These are phyloP conservation scores for Tetrastigma voinierianum DNA, from an alignment of 164 flowering plant species.

Conservation along the genomic window DNA sequence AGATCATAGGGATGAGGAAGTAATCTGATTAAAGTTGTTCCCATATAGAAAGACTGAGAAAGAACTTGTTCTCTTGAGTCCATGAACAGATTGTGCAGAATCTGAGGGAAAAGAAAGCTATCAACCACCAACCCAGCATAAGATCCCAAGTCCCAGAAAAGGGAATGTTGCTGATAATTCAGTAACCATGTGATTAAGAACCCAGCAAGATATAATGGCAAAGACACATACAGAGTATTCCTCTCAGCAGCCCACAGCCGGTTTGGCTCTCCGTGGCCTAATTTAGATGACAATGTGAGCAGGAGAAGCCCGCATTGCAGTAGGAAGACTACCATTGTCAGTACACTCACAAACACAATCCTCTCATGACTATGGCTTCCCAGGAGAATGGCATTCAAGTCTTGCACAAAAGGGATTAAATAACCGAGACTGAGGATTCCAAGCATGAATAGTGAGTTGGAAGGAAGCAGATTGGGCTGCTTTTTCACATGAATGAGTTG, in stretches of 20 bases:
- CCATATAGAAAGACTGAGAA: constrained; percentile 45
- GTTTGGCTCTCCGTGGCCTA: constrained; percentile 24
- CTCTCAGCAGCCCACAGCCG: constrained; percentile 43
- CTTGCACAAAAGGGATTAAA: constrained; percentile 57
- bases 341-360: constrained; percentile 15
- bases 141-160: constrained; percentile 47
- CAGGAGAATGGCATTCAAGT: constrained; percentile 56
- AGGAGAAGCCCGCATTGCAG: constrained; percentile 60
- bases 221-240: constrained; percentile 28
- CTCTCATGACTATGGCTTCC: constrained; percentile 16
- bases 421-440: constrained; percentile 53
- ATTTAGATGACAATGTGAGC: constrained; percentile 44
- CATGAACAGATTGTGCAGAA: constrained; percentile 48
- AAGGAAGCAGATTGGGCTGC: constrained; percentile 46
- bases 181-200: constrained; percentile 36
- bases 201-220: constrained; percentile 41
- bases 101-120: constrained; percentile 69
- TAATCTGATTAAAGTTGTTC: constrained; percentile 49
- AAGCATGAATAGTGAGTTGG: constrained; percentile 59
- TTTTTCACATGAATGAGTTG: constrained; percentile 55
- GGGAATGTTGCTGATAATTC: constrained; percentile 21
- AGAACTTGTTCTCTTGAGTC: constrained; percentile 43
- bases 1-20: constrained; percentile 74
- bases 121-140: constrained; percentile 66
- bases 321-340: constrained; percentile 38